Conservation (phyloP, 257 asterid species). For the Nicotiana sylvestris region DNA sequence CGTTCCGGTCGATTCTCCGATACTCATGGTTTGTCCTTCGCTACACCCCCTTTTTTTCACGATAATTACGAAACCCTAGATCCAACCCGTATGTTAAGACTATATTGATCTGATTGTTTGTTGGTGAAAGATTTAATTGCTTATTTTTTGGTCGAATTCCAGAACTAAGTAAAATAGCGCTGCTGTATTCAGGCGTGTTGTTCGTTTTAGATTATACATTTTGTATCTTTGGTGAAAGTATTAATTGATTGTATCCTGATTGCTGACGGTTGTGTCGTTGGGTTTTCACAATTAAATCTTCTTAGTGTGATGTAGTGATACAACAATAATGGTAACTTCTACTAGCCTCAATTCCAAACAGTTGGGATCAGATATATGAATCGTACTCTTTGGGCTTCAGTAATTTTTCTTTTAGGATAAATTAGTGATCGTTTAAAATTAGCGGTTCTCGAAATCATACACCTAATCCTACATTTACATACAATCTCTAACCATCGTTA, state of each 20-base stretch:
- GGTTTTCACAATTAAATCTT: neutral
- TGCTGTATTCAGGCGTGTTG: neutral
- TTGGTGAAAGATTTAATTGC: neutral
- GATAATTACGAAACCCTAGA: neutral
- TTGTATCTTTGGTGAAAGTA: neutral
- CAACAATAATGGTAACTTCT: neutral
- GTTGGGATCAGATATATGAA: neutral
- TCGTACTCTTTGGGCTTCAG: neutral
- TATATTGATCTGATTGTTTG: slow-evolving; percentile 1
- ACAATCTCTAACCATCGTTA: neutral
- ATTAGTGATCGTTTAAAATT: neutral
- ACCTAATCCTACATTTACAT: neutral
- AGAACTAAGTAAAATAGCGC: neutral
- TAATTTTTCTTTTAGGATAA: neutral
- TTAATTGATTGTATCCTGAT: neutral
- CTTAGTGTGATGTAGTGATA: neutral
- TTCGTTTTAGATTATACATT: neutral
- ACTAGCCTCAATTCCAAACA: neutral
- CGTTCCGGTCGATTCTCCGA: slow-evolving; percentile 57
- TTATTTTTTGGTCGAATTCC: neutral
- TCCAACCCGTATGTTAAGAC: neutral
- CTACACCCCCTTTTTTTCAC: neutral
- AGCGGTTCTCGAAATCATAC: neutral
- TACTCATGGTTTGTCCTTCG: slow-evolving; percentile 46
- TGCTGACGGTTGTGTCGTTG: neutral